A percentile compares a stretch with the other conserved stretches of the same genome.
phyloP scores from a whole-genome alignment of 139 green algal genomes.

The Chlamydomonas sp. region DNA sequence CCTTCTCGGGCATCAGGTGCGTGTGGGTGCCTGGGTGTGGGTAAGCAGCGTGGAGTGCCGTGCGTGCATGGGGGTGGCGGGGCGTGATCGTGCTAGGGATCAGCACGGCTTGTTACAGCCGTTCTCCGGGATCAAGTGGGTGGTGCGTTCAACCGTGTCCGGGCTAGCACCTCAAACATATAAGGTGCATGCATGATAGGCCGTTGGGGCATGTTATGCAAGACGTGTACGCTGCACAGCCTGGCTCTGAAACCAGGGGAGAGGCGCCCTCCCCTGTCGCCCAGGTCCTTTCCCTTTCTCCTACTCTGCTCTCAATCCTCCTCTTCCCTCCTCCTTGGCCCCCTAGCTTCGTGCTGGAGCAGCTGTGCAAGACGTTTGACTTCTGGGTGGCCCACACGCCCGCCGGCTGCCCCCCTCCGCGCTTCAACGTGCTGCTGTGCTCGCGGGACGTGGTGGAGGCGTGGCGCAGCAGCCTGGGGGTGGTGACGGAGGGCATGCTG shows the following conservation, averaged over 20 bases:
- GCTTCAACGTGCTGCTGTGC: constrained; percentile 38
- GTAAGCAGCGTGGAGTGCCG: too few species aligned
- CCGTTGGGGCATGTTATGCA: too few species aligned
- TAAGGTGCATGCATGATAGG: too few species aligned
- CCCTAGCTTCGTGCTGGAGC: constrained; percentile 42
- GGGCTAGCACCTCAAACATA: too few species aligned
- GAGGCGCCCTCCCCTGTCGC: too few species aligned
- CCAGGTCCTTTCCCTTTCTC: background rate
- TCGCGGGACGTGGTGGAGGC: constrained; percentile 25
- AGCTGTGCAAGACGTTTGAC: constrained; percentile 42
- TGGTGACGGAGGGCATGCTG: background rate
- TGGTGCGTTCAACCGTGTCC: too few species aligned
- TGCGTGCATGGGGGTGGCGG: too few species aligned
- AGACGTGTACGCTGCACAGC: too few species aligned
- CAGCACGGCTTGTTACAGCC: too few species aligned
- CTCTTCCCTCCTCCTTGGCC: background rate
- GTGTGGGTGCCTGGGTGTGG: background rate
- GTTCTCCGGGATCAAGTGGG: too few species aligned
- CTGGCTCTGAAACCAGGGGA: too few species aligned
- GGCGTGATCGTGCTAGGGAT: too few species aligned
- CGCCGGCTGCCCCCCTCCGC: background rate
- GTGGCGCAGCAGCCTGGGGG: constrained; percentile 28
- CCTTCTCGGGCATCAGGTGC: constrained; percentile 26
- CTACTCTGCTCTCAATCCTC: background rate
- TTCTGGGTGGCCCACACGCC: constrained; percentile 22